Conservation (phyloP, 139 green algal genomes). For the Chlorella sp. region DNA sequence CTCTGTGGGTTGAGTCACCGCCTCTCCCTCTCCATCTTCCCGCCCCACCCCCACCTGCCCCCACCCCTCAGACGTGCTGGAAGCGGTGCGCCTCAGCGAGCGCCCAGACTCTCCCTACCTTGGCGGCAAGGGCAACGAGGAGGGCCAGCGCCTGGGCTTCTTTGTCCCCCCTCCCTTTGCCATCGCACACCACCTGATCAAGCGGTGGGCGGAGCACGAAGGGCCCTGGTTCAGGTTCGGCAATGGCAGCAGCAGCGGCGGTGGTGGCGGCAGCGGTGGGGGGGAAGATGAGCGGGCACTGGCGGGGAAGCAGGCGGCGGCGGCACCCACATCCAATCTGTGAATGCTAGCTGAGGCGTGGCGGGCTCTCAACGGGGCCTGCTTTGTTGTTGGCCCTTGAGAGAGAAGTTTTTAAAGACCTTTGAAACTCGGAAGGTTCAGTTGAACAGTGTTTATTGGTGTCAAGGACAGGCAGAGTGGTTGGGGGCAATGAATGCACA, state of each 20-base stretch:
- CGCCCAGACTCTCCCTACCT: slow-evolving; percentile 25
- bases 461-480: no score
- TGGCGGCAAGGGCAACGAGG: slow-evolving; percentile 11
- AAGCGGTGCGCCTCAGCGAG: slow-evolving; percentile 29
- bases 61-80: slow-evolving; percentile 16
- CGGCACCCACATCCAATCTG: no score
- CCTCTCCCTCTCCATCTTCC: background rate
- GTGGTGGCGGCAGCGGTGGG: background rate
- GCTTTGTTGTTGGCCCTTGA: no score
- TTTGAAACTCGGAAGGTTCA: no score
- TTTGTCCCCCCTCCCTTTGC: slow-evolving; percentile 80
- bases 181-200: slow-evolving; percentile 85
- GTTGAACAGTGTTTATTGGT: no score
- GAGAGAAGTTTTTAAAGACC: no score
- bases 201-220: slow-evolving; percentile 59
- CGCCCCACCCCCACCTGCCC: background rate
- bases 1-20: no score
- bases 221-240: slow-evolving; percentile 74
- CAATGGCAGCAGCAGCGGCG: background rate
- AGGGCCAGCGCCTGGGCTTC: slow-evolving; percentile 47
- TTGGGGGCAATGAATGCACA: no score
- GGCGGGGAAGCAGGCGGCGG: background rate
- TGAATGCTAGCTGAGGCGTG: no score
- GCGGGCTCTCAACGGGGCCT: no score
- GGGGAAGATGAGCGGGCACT: background rate